Evolutionary conservation across 2,329 filamentous ascomycete genomes (phyloP), one percentile per base, ranked within the genome.

Genomic region (Ophiosphaerella korrae): DNA sequence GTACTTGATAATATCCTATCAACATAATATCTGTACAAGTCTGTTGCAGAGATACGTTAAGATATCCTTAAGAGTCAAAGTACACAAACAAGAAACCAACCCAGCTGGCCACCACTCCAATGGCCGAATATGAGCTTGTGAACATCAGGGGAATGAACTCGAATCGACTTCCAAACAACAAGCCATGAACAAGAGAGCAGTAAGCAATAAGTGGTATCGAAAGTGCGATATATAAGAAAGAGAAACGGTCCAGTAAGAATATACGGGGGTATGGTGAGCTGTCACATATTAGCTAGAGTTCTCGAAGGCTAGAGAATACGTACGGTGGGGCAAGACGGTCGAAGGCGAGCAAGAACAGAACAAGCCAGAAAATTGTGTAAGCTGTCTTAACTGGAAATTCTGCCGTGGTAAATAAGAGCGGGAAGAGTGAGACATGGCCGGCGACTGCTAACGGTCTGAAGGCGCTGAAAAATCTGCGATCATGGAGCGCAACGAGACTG

Each of bases 141-240:
- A 97, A 94, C 93, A 99, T 97, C 63, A 97, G 78, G 23, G 94
- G 94, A 47, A 99, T 75, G 73, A 97, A 99, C 75, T 97, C 91
- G 64, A 89, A 90, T 57, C 80, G 84, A 66, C 85, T 83, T 0
- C 92, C 92, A 76, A 96, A 97, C 4, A 95, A 77, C n/a, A 93
- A 73, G 41, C 85, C 83, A 73, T 99, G 94, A 7, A 94, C 58
- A 43, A 97, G 74, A 9, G 92, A 96, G 73, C 90, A 92, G 75
- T 99, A 99, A 2, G 88, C 75, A 48, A 97, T 90, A 56, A 97
- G 77, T 8, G 93, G 94, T 52, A 97, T 92, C 65, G 92, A 90
- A 52, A 97, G 78, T 0, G 89, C 87, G 64, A 96, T 93, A 72
- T 97, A 99, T 8, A 96, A 75, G 12, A 94, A 85, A 50, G 90